A percentile compares a stretch with the other conserved stretches of the same genome.
Evolutionary conservation across 495 filamentous ascomycete genomes (phyloP).

Genomic region (Jackrogersella multiformis): DNA sequence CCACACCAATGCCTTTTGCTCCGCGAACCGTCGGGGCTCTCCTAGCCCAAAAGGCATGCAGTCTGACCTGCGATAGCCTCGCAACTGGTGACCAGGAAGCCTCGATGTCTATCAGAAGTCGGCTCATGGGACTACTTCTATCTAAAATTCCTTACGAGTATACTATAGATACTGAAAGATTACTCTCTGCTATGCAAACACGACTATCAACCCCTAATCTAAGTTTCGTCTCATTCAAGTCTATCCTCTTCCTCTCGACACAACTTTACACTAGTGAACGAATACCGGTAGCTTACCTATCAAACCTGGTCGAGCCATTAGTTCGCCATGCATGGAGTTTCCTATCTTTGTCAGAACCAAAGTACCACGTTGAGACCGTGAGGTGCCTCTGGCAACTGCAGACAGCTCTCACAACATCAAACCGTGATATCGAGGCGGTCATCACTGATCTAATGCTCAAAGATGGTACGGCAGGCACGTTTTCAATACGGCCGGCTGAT

Average conservation of each 20-base stretch:
- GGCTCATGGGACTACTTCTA: constrained; percentile 66
- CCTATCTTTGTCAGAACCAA: constrained; percentile 80
- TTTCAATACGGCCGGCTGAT: constrained; percentile 62
- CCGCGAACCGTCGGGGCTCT: constrained; percentile 66
- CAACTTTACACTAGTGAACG: constrained; percentile 68
- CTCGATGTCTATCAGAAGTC: constrained; percentile 55
- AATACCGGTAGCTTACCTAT: constrained; percentile 65
- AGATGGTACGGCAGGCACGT: constrained; percentile 59
- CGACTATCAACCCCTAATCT: constrained; percentile 50
- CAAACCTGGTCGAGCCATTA: constrained; percentile 71
- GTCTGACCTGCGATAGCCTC: constrained; percentile 60
- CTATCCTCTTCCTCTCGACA: constrained; percentile 69
- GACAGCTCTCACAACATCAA: constrained; percentile 59
- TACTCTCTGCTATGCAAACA: constrained; percentile 65
- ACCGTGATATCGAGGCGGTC: constrained; percentile 76
- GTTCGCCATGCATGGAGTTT: constrained; percentile 79
- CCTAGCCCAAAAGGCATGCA: constrained; percentile 68
- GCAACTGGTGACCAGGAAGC: constrained; percentile 46
- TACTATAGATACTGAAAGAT: constrained; percentile 59
- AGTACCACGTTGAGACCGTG: constrained; percentile 92
- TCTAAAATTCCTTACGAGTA: constrained; percentile 64
- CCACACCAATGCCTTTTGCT: constrained; percentile 63
- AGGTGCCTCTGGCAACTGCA: constrained; percentile 87
- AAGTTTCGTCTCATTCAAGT: constrained; percentile 63
- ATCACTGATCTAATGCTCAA: constrained; percentile 78